Base-by-base conservation (phyloP, 129 eudicot genomes). In the Flaveria linearis region DNA sequence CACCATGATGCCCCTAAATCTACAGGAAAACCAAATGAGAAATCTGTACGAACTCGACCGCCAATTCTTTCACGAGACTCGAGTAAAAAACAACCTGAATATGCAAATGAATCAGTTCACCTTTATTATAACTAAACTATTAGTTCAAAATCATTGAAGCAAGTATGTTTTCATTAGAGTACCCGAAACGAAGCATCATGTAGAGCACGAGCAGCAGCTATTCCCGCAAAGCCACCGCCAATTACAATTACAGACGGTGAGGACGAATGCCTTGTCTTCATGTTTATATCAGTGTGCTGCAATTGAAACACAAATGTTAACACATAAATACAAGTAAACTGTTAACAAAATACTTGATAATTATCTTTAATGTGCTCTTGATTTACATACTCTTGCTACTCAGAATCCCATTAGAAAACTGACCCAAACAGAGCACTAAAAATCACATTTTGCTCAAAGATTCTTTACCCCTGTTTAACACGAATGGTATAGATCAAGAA, bases 1-100 rank as follows among this genome's bases (percentile, higher is more conserved):
- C 82, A 95, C 99, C 97, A 95, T 56, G 99, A 95, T 36, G 99
- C 99, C 50, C 99, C 99, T 76, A 95, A 46, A 73, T 95, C 99
- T 60, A 95, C 87, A 2, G 97, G 99, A 78, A 91, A 95, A 57
- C 99, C 99, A 69, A 95, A 95, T 5, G 99, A 84, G 84, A 87
- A 91, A 78, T 95, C 90, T 15, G 99, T 95, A 72, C 88, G 83
- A 69, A 91, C 90, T 71, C 99, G 93, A 36, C 99, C 99, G 20
- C 99, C 99, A 81, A 95, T 85, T 83, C 97, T 89, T n/a, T 87
- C 92, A 23, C 97, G 87, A n/a, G 99, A 95, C 73, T 95, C 99
- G 64, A 95, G 77, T 76, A 95, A 58, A n/a, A n/a, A 26, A 78
- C 69, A 47, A 95, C 98, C 97, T 94, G 80, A 68, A 84, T 73